Conservation (phyloP, 176 grass and related monocot species). For the Miscanthus lutarioriparius region DNA sequence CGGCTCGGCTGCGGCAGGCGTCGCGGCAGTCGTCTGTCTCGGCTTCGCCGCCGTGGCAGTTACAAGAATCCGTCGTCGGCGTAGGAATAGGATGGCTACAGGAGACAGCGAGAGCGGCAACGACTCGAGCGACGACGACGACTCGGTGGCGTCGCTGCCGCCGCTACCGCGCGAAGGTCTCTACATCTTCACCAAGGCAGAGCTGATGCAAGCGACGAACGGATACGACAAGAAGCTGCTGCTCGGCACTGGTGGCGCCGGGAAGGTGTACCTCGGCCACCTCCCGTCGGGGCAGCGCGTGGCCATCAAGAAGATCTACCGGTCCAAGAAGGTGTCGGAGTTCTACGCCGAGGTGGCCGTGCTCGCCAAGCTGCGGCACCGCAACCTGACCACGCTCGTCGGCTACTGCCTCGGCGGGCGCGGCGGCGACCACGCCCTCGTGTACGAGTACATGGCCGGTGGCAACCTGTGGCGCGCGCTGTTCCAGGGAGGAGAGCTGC, state of each 20-base stretch:
- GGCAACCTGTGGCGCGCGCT: slow-evolving; percentile 66
- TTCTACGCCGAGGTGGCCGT: slow-evolving; percentile 70
- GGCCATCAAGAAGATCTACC: slow-evolving; percentile 67
- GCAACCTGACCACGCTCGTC: slow-evolving; percentile 60
- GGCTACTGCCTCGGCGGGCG: slow-evolving; percentile 51
- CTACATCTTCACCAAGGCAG: slow-evolving; percentile 72
- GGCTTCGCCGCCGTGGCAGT: slow-evolving; percentile 38
- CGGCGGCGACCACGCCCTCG: slow-evolving; percentile 42
- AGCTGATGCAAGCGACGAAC: slow-evolving; percentile 61
- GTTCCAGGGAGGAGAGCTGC: slow-evolving; percentile 22
- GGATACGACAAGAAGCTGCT: slow-evolving; percentile 59
- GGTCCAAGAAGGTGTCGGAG: slow-evolving; percentile 55
- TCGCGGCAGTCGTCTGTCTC: slow-evolving; percentile 30
- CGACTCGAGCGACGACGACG: not conserved
- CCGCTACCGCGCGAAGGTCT: slow-evolving; percentile 57
- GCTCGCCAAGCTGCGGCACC: slow-evolving; percentile 70
- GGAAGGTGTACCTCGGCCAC: slow-evolving; percentile 65
- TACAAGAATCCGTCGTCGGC: not conserved
- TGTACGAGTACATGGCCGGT: slow-evolving; percentile 78
- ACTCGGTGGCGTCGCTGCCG: not conserved
- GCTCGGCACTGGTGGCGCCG: slow-evolving; percentile 59
- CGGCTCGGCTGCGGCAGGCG: slow-evolving; percentile 42
- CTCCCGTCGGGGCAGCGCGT: slow-evolving; percentile 65
- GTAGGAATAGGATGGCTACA: not conserved
- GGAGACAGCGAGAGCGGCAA: not conserved